Evolutionary conservation across 306 rosid genomes (phyloP), one percentile per base, ranked within the genome.

Genomic region (Pterocarpus santalinus): DNA sequence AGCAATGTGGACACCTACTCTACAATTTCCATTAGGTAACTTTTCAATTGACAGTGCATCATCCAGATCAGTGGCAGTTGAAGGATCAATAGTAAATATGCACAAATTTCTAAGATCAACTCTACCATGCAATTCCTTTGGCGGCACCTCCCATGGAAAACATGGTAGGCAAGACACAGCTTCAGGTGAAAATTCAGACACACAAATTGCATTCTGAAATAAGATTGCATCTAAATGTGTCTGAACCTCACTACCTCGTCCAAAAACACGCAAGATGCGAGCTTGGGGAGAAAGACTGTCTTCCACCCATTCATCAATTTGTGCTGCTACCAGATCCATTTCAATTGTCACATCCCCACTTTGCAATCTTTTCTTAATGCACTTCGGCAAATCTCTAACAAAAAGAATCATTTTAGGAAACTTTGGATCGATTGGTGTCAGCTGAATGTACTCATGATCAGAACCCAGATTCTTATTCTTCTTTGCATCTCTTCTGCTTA

Each of bases 1-100:
- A 70, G 97, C 89, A 86, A 93, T 88, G 88, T 95, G 98, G 77
- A 95, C 44, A 63, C 99, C 99, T 76, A 93, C 96, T 83, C 99
- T 88, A 72, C 69, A 93, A 69, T 83, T 86, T 53, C 90, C 92
- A 75, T 89, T 87, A 62, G 93, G 82, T 72, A 95, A 85, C 72
- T 85, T 90, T 86, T 90, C 89, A 86, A 93, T 75, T 13, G 97
- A 93, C 41, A 95, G 84, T 60, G 99, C 99, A 88, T 95, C 99
- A 79, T 95, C 99, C 80, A 95, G 88, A 79, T 93, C 99, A 43
- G 90, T 88, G 61, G 97, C 94, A 78, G 94, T 76, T 32, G 92
- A 85, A 82, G 98, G 99, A 85, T 95, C 99, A 70, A 95, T 89
- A 38, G 98, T 89, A 82, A 93, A 90, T 79, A 87, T 66, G 68